Evolutionary conservation across 371 early-diverging fungal species (phyloP).

Genomic region (Syncephalastrum racemosum): DNA sequence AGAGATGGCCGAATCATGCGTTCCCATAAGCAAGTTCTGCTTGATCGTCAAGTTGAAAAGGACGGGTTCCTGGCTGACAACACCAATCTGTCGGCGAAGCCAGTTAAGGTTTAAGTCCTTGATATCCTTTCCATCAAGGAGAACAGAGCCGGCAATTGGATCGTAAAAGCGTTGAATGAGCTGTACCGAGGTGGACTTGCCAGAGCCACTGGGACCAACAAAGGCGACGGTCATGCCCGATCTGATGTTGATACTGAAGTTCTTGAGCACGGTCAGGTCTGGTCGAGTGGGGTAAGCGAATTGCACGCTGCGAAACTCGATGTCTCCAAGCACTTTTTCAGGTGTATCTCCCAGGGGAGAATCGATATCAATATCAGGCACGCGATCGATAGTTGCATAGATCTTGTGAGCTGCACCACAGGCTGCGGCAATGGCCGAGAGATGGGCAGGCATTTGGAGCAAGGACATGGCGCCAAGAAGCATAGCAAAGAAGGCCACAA

Average conservation of each 20-base stretch:
- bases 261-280: constrained; percentile 61
- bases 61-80: constrained; percentile 88
- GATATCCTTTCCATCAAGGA: constrained; percentile 70
- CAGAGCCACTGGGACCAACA: constrained; percentile 84
- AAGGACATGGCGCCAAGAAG: constrained; percentile 44
- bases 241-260: constrained; percentile 57
- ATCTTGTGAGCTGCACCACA: constrained; percentile 66
- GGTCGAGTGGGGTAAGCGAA: constrained; percentile 78
- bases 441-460: constrained; percentile 47
- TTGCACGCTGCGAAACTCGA: constrained; percentile 67
- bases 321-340: constrained; percentile 52
- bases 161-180: constrained; percentile 90
- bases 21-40: constrained; percentile 74
- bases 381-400: constrained; percentile 75
- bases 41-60: constrained; percentile 77
- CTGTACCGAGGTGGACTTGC: constrained; percentile 86
- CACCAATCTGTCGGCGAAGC: constrained; percentile 74
- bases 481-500: constrained; percentile 63
- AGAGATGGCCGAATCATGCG: constrained; percentile 27
- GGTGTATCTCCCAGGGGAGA: constrained; percentile 51
- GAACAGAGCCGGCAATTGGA: constrained; percentile 56
- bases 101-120: constrained; percentile 62
- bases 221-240: constrained; percentile 76
- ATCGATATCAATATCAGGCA: constrained; percentile 62
- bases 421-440: constrained; percentile 59